Percentiles rank a stretch among this genome's conserved stretches.
Conservation (phyloP, 345 rosid genomes). For the Eucalyptus brandiana region DNA sequence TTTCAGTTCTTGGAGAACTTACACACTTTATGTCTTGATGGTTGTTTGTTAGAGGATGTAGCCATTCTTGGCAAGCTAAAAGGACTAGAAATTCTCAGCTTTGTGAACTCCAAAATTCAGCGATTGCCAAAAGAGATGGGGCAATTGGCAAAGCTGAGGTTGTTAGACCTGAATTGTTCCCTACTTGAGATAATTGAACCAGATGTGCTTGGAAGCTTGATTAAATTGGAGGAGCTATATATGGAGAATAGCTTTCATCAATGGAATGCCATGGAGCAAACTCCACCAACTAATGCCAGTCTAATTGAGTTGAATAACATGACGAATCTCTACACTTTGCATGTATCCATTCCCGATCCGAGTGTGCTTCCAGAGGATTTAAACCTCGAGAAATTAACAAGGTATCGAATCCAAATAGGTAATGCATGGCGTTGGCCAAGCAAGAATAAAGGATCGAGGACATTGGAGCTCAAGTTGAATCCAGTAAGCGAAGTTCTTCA, state of each 20-base stretch:
- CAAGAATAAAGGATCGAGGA: background rate
- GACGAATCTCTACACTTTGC: background rate
- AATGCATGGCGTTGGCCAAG: background rate
- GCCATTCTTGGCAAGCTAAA: background rate
- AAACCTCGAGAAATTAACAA: background rate
- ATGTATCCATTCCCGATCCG: background rate
- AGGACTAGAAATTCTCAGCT: background rate
- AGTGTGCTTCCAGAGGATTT: background rate
- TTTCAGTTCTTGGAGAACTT: background rate
- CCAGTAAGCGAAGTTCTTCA: background rate
- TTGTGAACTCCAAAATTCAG: background rate
- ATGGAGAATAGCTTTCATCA: background rate
- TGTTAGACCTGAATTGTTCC: background rate
- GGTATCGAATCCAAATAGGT: background rate
- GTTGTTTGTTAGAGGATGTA: background rate
- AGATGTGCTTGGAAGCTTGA: background rate
- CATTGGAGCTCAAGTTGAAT: background rate
- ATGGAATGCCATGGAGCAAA: background rate
- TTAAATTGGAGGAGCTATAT: background rate
- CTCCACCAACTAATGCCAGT: background rate
- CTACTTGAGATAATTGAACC: background rate
- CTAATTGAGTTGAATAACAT: background rate
- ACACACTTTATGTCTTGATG: background rate
- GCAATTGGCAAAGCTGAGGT: background rate
- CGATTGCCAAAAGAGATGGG: background rate